phyloP scores from a whole-genome alignment of 176 grass and related monocot species.

The Carex scoparia region DNA sequence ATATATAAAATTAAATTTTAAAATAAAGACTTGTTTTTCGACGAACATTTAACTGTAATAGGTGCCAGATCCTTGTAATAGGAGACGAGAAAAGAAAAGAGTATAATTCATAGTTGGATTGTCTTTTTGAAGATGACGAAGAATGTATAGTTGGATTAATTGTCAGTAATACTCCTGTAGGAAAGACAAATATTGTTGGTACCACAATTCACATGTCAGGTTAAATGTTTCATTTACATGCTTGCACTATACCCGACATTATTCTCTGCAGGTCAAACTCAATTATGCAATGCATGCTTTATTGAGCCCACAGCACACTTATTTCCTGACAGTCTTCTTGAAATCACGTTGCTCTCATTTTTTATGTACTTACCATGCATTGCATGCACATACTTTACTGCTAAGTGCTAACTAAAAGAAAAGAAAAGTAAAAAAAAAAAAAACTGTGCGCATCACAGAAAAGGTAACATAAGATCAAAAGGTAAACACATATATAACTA shows the following conservation, averaged over 20 bases:
- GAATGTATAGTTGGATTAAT: neutral
- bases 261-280: conserved; percentile 54
- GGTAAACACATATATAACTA: neutral
- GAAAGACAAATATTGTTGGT: neutral
- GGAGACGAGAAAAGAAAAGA: neutral
- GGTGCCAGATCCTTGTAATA: neutral
- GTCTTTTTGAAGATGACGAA: neutral
- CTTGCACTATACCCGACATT: neutral
- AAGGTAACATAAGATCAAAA: neutral
- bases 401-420: too few species aligned
- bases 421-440: too few species aligned
- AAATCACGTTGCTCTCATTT: neutral
- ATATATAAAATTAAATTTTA: too few species aligned
- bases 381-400: neutral
- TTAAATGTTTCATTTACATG: neutral
- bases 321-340: conserved; percentile 24
- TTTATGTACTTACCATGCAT: neutral
- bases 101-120: neutral
- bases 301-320: neutral
- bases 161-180: neutral
- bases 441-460: neutral
- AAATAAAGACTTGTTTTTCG: too few species aligned
- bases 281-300: conserved; percentile 49
- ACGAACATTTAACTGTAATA: too few species aligned
- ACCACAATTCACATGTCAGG: neutral